These are phyloP conservation scores for Zostera marina DNA, from an alignment of 116 monocot species.

Conservation along the genomic window DNA sequence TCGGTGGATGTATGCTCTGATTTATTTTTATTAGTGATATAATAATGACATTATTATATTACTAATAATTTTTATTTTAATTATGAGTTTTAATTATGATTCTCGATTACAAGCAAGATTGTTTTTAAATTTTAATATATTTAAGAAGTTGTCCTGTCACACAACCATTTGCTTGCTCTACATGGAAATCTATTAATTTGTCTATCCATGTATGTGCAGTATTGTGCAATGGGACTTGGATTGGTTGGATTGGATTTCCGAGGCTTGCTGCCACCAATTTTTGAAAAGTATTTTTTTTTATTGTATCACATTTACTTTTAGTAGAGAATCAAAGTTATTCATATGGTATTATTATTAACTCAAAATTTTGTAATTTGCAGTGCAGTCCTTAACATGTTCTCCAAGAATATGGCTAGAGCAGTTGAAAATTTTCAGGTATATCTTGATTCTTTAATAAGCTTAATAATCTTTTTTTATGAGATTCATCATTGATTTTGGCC, in stretches of 20 bases:
- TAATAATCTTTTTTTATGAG: background rate
- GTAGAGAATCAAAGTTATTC: background rate
- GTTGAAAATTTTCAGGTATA: constrained; percentile 96
- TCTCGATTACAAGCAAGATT: too few species aligned
- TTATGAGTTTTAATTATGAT: too few species aligned
- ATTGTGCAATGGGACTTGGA: constrained; percentile 98
- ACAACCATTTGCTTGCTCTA: too few species aligned
- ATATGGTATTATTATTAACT: constrained; percentile 7
- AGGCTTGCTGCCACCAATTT: constrained; percentile 86
- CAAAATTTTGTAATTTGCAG: constrained; percentile 40
- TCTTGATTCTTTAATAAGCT: background rate
- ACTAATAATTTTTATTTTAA: too few species aligned
- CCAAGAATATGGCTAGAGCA: constrained; percentile 83
- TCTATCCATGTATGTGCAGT: constrained; percentile 21
- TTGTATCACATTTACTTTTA: background rate
- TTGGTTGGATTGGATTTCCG: constrained; percentile 97
- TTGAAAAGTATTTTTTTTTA: constrained; percentile 58
- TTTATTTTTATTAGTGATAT: too few species aligned
- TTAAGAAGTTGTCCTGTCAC: too few species aligned
- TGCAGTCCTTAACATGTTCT: constrained; percentile 89
- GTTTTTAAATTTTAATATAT: too few species aligned
- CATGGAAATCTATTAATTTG: too few species aligned
- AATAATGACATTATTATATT: too few species aligned
- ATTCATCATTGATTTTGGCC: background rate
- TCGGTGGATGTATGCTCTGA: background rate